phyloP scores from a whole-genome alignment of 225 moss, liverwort and hornwort species.

The Neckera pumila region DNA sequence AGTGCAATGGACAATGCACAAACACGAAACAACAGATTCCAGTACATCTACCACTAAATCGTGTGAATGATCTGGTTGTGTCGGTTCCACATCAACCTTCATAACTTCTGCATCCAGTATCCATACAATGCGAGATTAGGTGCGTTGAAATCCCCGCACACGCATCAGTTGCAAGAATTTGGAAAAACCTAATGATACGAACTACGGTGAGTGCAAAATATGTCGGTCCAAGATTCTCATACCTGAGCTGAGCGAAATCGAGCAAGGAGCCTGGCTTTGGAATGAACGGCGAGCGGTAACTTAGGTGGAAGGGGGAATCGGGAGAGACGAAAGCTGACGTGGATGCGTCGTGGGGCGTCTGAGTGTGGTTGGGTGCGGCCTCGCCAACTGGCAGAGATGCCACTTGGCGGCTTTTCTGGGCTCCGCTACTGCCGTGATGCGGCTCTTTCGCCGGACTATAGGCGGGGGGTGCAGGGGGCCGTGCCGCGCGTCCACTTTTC shows the following conservation, averaged over 20 bases:
- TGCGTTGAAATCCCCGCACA: neutral
- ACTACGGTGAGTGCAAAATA: too few relatives aligned
- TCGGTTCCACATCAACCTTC: neutral
- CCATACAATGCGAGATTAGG: neutral
- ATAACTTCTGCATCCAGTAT: neutral
- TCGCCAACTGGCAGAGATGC: constrained; percentile 1
- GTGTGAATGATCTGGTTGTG: neutral
- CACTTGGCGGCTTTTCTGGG: neutral
- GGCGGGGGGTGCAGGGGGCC: neutral
- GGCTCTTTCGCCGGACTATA: neutral
- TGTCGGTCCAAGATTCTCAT: neutral
- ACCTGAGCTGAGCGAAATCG: neutral
- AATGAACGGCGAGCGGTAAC: too few relatives aligned
- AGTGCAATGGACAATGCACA: too few relatives aligned
- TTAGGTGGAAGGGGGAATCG: neutral
- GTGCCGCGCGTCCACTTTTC: neutral
- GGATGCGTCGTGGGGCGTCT: neutral
- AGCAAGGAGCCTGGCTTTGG: too few relatives aligned
- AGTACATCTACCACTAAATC: neutral
- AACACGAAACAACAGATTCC: neutral
- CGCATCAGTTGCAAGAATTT: neutral
- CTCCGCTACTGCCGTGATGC: neutral
- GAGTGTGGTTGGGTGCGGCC: neutral
- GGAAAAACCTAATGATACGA: neutral
- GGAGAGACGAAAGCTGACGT: neutral